Percentiles rank a stretch among this genome's conserved stretches.
These are phyloP conservation scores for Panicum miliaceum DNA, from an alignment of 176 grass and related monocot species.

Conservation along the genomic window DNA sequence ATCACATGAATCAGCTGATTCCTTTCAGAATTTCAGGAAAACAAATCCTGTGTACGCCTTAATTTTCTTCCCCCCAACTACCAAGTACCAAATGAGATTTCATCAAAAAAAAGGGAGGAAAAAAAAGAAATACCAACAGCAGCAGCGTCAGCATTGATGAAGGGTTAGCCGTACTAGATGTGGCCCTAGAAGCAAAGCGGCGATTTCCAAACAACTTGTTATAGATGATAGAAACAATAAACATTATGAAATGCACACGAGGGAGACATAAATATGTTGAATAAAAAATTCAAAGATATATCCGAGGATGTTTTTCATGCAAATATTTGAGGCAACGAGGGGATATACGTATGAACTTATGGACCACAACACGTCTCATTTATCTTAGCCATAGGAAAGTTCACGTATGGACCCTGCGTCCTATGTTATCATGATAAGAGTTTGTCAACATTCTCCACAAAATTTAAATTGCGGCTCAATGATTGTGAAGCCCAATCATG, in stretches of 20 bases:
- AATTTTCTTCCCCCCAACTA: neutral
- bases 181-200: neutral
- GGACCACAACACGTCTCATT: slow-evolving; percentile 22
- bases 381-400: neutral
- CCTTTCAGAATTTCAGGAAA: neutral
- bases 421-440: slow-evolving; percentile 32
- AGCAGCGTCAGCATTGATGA: neutral
- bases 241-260: neutral
- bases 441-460: neutral
- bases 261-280: neutral
- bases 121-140: neutral
- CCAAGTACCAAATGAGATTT: neutral
- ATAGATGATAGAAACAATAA: neutral
- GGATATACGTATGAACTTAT: slow-evolving; percentile 27
- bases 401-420: slow-evolving; percentile 9
- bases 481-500: neutral
- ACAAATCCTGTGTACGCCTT: neutral
- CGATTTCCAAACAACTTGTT: neutral
- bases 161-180: neutral
- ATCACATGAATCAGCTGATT: neutral
- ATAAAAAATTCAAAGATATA: neutral
- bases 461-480: neutral
- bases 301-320: neutral
- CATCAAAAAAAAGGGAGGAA: neutral
- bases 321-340: slow-evolving; percentile 24